Base-by-base conservation (phyloP, 1,139 yeast genomes). In the Nadsonia starkeyi-henricii region DNA sequence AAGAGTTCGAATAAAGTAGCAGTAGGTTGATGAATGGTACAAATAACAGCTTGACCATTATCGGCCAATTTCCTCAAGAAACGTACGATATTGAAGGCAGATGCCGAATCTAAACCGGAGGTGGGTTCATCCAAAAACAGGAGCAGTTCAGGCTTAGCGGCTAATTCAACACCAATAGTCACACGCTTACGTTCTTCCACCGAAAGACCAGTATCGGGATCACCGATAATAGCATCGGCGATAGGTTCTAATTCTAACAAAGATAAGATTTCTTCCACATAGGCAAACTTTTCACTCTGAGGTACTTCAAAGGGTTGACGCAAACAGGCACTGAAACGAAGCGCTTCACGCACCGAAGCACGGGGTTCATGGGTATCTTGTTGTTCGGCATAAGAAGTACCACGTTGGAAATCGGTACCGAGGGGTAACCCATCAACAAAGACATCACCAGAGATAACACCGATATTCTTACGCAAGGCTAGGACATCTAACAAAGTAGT, bases 81-180 rank as follows among this genome's bases (percentile, higher is more conserved):
- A 59, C 78, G 78, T 61, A 84, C 77, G 57, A 81, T 78, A 23
- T 88, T 75, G 89, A 89, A 83, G 8, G 95, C 91, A 51, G 94
- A 81, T 65, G 84, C 93, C 15, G 95, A 83, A 62, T 85, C 95
- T 53, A 85, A 71, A 57, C 95, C 95, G 7, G 95, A 85, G 20
- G 95, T 85, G 7, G 95, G 95, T 62, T 85, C 95, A 66, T 85
- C 95, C 60, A 85, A 72, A 65, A 85, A 85, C 49, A 85, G 68
- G 52, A 85, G 67, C 47, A 85, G 69, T 53, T 81, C 78, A 2
- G 95, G 95, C 61, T 81, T 85, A 17, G 95, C 93, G 41, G 84
- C 91, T 52, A 85, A 69, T 60, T 85, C 95, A 50, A 85, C 91
- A 54, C 93, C 88, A 61, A 82, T 79, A n/a, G 91, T 81, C 55